These are phyloP conservation scores for Dipodascopsis uninucleata DNA, from an alignment of 805 yeast species.

Conservation along the genomic window DNA sequence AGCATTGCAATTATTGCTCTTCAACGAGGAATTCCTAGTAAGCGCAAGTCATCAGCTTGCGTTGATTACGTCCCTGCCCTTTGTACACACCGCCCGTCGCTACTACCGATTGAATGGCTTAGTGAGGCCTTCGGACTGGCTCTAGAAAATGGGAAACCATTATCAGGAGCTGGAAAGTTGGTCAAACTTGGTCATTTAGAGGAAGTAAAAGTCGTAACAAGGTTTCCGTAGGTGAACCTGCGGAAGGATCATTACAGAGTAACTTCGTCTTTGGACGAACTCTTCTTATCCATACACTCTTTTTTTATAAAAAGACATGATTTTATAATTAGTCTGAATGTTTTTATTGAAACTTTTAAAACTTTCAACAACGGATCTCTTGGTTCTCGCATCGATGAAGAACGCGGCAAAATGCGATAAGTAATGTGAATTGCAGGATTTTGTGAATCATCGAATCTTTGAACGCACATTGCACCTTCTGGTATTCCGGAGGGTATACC, in stretches of 20 bases:
- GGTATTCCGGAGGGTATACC: constrained; percentile 42
- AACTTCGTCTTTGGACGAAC: too few species aligned
- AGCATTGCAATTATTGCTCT: constrained; percentile 46
- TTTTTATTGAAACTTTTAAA: constrained; percentile 35
- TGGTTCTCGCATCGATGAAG: constrained; percentile 47
- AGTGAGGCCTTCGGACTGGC: constrained; percentile 43
- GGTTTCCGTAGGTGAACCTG: constrained; percentile 45
- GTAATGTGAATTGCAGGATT: constrained; percentile 43
- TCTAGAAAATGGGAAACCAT: constrained; percentile 41
- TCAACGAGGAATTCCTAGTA: constrained; percentile 48
- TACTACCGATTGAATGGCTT: constrained; percentile 47
- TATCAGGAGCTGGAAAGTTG: constrained; percentile 38
- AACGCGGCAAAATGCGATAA: constrained; percentile 47
- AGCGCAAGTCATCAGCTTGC: constrained; percentile 47
- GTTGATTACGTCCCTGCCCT: constrained; percentile 48
- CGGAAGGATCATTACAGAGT: constrained; percentile 42
- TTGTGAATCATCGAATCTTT: constrained; percentile 45
- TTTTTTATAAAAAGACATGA: constrained; percentile 18
- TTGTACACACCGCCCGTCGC: constrained; percentile 46
- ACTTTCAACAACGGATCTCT: constrained; percentile 45
- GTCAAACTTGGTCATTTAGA: constrained; percentile 47
- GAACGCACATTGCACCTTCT: constrained; percentile 48
- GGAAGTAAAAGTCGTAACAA: constrained; percentile 46
- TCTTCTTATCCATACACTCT: background rate
- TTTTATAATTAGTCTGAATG: constrained; percentile 18